Conservation (phyloP, 2,329 filamentous ascomycete species). For the Verruconis gallopava region DNA sequence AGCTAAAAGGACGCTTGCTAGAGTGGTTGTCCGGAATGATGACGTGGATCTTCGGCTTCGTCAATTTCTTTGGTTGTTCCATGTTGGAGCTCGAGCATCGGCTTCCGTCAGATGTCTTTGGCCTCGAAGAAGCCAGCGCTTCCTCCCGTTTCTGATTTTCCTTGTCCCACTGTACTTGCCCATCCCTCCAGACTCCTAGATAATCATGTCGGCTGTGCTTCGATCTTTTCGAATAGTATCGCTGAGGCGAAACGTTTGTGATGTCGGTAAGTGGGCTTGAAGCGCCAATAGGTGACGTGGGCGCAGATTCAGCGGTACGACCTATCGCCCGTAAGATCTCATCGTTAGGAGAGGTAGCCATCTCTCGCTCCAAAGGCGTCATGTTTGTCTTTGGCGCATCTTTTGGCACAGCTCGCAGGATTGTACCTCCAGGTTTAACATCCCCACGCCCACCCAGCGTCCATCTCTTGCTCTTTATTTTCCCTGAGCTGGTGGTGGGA, state of each 20-base stretch:
- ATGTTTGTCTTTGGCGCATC: constrained; percentile 12
- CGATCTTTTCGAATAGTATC: constrained; percentile 5
- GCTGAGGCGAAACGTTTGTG: constrained; percentile 10
- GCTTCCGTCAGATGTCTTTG: not conserved
- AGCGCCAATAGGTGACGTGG: constrained; percentile 8
- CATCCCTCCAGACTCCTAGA: constrained; percentile 33
- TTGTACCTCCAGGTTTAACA: constrained; percentile 15
- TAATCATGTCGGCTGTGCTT: constrained; percentile 11
- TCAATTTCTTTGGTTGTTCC: not conserved
- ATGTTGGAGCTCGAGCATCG: not conserved
- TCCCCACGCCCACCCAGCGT: not conserved
- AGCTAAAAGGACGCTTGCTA: constrained; percentile 16
- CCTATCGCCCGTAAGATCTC: constrained; percentile 26
- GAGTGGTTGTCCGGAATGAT: constrained; percentile 22
- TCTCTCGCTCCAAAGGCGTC: constrained; percentile 22
- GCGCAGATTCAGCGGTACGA: constrained; percentile 14
- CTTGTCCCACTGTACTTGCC: constrained; percentile 29
- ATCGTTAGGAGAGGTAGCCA: constrained; percentile 28
- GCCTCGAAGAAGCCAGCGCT: not conserved
- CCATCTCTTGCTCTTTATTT: constrained; percentile 7
- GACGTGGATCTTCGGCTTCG: constrained; percentile 19
- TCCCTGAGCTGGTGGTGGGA: not conserved
- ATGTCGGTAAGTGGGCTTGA: constrained; percentile 13
- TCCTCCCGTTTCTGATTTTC: constrained; percentile 12
- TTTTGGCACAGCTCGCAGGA: constrained; percentile 24